Base-by-base conservation (phyloP, 768 basidiomycete species). In the Leccinellum luteum region DNA sequence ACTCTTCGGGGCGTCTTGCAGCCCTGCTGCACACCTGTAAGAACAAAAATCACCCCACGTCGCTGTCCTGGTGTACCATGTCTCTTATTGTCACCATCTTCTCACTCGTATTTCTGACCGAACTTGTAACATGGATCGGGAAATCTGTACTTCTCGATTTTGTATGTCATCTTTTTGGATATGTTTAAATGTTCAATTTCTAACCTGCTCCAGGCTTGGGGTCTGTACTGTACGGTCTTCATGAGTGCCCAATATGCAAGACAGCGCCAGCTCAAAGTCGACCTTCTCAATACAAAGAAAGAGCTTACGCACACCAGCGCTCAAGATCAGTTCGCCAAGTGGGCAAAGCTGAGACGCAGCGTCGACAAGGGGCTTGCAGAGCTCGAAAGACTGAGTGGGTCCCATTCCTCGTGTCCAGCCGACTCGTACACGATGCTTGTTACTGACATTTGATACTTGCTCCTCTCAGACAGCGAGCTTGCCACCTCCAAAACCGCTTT, bases 301-400 rank as follows among this genome's bases (percentile, higher is more conserved):
- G 93, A 98, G 69, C 84, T 98, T 3, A 72, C 89, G 60, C 85
- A 86, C 69, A 98, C 94, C 32, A 94, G 91, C 65, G 90, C 94
- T 17, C 97, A 98, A 70, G 95, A 98, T 68, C 92, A 98, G 68
- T 99, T 99, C 70, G 92, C 94, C 19, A 98, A 94, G 75, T 98
- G 97, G 96, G 96, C 96, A 48, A 94, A 94, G 76, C 75, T 98
- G 68, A 77, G 90, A 65, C 76, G 97, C 63, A 92, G 83, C 64
- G 85, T 98, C 47, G 96, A 98, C 76, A 98, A 96, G 74, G 92
- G 89, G 19, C 73, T 97, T 17, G 83, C 85, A 41, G 94, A 99
- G 55, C 79, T 98, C 4, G 95, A 98, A 77, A 89, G 87, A 72
- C 80, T 94, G 60, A 98, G 95, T 98, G 73, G 71, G 88, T 80